Conservation (phyloP, 805 yeast genomes). For the Lipomyces chichibuensis region DNA sequence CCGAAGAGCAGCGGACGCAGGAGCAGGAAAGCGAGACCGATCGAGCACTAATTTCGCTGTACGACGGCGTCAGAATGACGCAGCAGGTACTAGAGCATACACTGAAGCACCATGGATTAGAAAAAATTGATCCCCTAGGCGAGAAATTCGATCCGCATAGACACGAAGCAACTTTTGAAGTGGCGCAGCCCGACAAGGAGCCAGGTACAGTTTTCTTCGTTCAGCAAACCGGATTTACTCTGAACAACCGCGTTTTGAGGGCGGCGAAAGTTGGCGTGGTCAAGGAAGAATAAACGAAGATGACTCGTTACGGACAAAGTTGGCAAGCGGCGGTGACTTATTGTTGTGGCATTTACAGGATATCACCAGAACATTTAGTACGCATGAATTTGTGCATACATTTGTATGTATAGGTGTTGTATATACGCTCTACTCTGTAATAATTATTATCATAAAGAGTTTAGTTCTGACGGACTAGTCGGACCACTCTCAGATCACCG, state of each 20-base stretch:
- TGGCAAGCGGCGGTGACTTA: background rate
- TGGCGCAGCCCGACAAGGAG: constrained; percentile 82
- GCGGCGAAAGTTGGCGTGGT: constrained; percentile 97
- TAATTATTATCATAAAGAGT: background rate
- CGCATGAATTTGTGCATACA: background rate
- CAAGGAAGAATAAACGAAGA: constrained; percentile 45
- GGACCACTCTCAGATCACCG: background rate
- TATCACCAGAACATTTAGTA: background rate
- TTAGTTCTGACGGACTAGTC: background rate
- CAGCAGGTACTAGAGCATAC: constrained; percentile 84
- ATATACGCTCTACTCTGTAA: constrained; percentile 11
- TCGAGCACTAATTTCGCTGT: constrained; percentile 69
- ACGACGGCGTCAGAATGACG: constrained; percentile 91
- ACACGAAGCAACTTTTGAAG: constrained; percentile 91
- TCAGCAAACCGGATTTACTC: constrained; percentile 84
- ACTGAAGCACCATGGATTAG: constrained; percentile 74
- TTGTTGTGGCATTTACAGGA: background rate
- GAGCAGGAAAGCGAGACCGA: constrained; percentile 53
- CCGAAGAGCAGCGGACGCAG: constrained; percentile 39
- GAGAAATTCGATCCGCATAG: constrained; percentile 86
- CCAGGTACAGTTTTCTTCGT: constrained; percentile 92
- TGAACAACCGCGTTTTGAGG: constrained; percentile 85
- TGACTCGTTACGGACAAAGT: too few relatives aligned
- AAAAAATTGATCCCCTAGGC: constrained; percentile 79
- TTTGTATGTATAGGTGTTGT: background rate